Base-by-base conservation (phyloP, 805 yeast genomes). In the Candida takata region DNA sequence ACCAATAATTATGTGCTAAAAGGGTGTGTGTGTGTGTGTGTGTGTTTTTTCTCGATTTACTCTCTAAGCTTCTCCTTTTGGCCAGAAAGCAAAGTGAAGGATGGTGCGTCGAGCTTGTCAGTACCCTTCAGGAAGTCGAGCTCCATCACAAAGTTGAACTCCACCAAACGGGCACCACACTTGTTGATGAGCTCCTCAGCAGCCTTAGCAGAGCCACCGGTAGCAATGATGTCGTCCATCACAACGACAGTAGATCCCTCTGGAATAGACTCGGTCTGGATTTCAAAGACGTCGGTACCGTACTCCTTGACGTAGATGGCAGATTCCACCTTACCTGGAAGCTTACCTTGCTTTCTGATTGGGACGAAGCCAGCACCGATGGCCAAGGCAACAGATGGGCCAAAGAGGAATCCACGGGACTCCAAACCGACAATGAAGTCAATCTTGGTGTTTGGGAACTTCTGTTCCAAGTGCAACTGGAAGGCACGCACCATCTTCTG, bases 141-240 rank as follows among this genome's bases (percentile, higher is more conserved):
- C 66, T 92, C 98, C 84, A 92, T 77, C 31, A 92, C 85, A 56
- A 92, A 92, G 45, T 81, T 66, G 60, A 77, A 92, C 63, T 87
- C 95, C 35, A 80, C 58, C 36, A 88, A 72, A 41, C 79, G 72
- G 42, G 80, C 95, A 38, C 79, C 77, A 42, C 79, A 69, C 59
- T 72, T 64, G 47, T 57, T 55, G 34, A 86, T 82, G 46, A 92
- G 72, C 54, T 85, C 81, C 41, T 95, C 97, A 28, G 97, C 97
- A 41, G 94, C 96, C 37, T 66, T 64, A 18, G 98, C 98, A 49
- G 95, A 82, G 27, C 99, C 99, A 44, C 97, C 97, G 26, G 98
- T 92, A 33, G 98, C 98, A 58, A 92, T 82, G 52, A 92, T 87
- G 56, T 92, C 99, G 62, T 92, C 99, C 26, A 92, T 94, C 46